These are phyloP conservation scores for Podosphaera fusca DNA, from an alignment of 2,329 filamentous ascomycete species.

Conservation along the genomic window DNA sequence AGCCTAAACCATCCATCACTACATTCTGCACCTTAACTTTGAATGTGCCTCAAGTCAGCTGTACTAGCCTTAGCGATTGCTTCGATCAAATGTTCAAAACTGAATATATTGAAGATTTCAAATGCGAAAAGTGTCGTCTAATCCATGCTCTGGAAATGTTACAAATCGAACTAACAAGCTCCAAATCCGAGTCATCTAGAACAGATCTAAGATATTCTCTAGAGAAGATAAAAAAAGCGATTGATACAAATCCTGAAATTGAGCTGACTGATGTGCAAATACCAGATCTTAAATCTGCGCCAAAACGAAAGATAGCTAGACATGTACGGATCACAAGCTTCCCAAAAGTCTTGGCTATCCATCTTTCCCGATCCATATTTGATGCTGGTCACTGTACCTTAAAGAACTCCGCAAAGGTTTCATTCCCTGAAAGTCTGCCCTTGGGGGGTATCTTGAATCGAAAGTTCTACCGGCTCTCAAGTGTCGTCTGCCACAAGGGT, in stretches of 20 bases:
- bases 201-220: conserved; percentile 33
- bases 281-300: conserved; percentile 50
- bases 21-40: conserved; percentile 83
- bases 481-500: conserved; percentile 81
- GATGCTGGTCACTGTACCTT: conserved; percentile 52
- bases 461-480: conserved; percentile 63
- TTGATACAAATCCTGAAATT: conserved; percentile 63
- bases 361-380: conserved; percentile 84
- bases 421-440: conserved; percentile 69
- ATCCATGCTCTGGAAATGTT: conserved; percentile 49
- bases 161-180: conserved; percentile 30
- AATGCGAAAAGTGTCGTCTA: conserved; percentile 81
- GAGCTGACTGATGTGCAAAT: conserved; percentile 48
- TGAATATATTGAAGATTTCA: conserved; percentile 91
- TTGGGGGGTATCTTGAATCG: conserved; percentile 59
- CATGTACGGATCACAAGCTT: conserved; percentile 73
- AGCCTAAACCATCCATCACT: conserved; percentile 60
- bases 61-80: conserved; percentile 64
- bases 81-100: conserved; percentile 89
- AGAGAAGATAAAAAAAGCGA: conserved; percentile 39
- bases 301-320: conserved; percentile 64
- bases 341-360: conserved; percentile 74
- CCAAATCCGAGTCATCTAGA: conserved; percentile 28
- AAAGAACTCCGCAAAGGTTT: conserved; percentile 86
- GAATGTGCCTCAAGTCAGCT: conserved; percentile 64